Base-by-base conservation (phyloP, 169 alveolate genomes). In the Eimeria necatrix region DNA sequence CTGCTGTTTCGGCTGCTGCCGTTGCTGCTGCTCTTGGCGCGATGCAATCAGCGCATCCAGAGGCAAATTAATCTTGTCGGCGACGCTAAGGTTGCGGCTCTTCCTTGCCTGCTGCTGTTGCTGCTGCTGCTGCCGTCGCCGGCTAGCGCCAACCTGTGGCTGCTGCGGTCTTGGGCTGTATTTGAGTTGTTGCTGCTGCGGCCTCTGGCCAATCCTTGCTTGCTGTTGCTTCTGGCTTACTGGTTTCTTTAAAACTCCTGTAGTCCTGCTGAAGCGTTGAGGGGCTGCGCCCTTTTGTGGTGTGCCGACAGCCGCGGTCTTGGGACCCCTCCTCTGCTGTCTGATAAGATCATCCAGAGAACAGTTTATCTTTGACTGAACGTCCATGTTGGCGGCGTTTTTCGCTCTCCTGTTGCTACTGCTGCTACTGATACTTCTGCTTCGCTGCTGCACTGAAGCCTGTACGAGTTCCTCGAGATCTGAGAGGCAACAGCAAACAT, bases 331-430 rank as follows among this genome's bases (percentile, higher is more conserved):
- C 22, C 92, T 56, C 92, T 92, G 95, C 85, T 80, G 59, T 68
- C 64, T 80, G 48, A 92, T 86, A 3, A 92, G 76, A 60, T 92
- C 95, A 73, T 92, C 95, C 12, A 92, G 95, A 4, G 95, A 92
- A 59, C 95, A 92, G 26, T 74, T 85, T 59, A 92, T 86, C 93
- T 80, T 80, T 61, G 76, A 53, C 93, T 92, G 74, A 48, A 92
- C 87, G 61, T 73, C 73, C 93, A 92, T 78, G 51, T 22, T 56
- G 85, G 60, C 48, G 92, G 14, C 56, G 18, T 2, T 10, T 24
- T 4, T 56, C 74, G 24, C 24, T 41, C 53, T 32, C 74, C 56
- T 83, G 71, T 32, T 26, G 74, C 76, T 56, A 61, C 87, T 46
- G 64, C 68, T 48, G 86, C 64, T 76, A 49, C 86, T 78, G 86